Base-by-base conservation (phyloP, 2,329 filamentous ascomycete genomes). In the Aspergillus tubingensis region DNA sequence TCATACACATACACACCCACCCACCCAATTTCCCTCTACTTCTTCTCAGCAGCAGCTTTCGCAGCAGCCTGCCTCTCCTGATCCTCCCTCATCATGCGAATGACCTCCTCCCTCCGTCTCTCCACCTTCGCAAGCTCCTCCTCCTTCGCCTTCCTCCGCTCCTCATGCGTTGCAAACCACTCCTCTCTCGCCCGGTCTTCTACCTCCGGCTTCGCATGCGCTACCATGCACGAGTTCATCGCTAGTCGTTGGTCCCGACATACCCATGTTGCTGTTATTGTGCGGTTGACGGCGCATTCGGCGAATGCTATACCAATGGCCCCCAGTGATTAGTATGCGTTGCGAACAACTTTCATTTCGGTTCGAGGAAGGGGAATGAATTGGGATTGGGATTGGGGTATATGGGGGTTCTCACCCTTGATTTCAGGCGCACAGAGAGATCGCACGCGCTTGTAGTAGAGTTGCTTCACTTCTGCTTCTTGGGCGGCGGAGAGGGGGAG, bases 141-240 rank as follows among this genome's bases (percentile, higher is more conserved):
- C 76, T 92, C 88, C 39, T 87, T 80, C 76, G 89, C 86, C 59
- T 80, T 80, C 68, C 87, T 85, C 58, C 93, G 83, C 79, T 92
- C 86, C 68, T 91, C 82, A 54, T 91, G 85, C 65, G 86, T 83
- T 54, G 87, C 86, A 76, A 98, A 98, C 95, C 95, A 99, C 74
- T 98, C 92, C 76, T 92, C 91, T 55, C 95, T 83, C 65, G 95
- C 95, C 23, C 87, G 88, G 79, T 99, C 95, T 77, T 96, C 86
- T 75, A 96, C 91, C 57, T 85, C 87, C 65, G 88, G 90, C 65
- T 91, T 96, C 58, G 94, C 93, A 79, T 96, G 90, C 58, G 83
- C 78, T 68, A 93, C 83, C 92, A 99, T 97, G 81, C 95, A 99
- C 63, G 82, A 83, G 80, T 99, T 99, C 95, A 99, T 99, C 38